Base-by-base conservation (phyloP, 352 stramenopile species). In the Globisporangium camurandrum region DNA sequence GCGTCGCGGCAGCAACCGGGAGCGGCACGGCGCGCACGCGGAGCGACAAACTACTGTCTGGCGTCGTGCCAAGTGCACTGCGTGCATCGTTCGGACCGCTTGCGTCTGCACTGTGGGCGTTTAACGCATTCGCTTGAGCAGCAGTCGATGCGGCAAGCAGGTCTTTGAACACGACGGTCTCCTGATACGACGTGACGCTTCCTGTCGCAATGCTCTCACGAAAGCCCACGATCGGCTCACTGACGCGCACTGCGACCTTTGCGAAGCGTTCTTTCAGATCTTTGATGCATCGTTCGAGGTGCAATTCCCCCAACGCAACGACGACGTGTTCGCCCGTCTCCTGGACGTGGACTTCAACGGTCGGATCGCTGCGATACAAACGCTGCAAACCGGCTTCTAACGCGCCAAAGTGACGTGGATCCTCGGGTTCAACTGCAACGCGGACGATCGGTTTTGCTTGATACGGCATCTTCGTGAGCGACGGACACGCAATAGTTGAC, bases 381-480 rank as follows among this genome's bases (percentile, higher is more conserved):
- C 85, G 81, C 54, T 89, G 84, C 2, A 97, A 68, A 36, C 91
- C 90, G 22, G 71, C 67, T 51, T 96, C 83, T 5, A 97, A 59
- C 16, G 75, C 74, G 6, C 67, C 66, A 67, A 97, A 93, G 49
- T 97, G 64, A 23, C 78, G 70, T 19, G 89, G 86, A 33, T 96
- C 80, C 46, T 88, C 67, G 0, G 88, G 84, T 48, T 97, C 87
- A 17, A 97, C 81, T 1, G 91, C 86, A 3, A 97, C 91, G 26
- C 88, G 86, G 2, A 97, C 77, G 57, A 97, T 96, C 12, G 91
- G 88, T 45, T 95, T 96, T 7, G 86, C 86, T 60, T 96, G 83
- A 48, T 88, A 93, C 27, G 88, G 80, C 74, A 97, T 94, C 37
- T 80, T 75, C 12, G 82, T 89, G 33, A 97, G 59, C 17, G 84